Base-by-base conservation (phyloP, 116 monocot genomes). In the Iris pallida region DNA sequence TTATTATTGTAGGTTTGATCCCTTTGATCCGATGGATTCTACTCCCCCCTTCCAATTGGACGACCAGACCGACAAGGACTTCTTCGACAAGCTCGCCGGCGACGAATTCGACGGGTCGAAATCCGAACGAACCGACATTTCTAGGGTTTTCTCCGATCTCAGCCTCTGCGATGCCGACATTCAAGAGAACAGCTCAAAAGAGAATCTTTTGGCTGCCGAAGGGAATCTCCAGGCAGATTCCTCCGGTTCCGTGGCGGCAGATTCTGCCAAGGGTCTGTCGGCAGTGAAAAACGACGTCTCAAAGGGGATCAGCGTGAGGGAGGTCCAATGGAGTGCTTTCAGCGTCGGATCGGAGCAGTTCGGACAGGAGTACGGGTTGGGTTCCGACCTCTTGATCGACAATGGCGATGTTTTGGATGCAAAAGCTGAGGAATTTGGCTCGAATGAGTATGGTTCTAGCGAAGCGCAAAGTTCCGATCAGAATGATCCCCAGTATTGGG, bases 1-100 rank as follows among this genome's bases (percentile, higher is more conserved):
- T 46, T 45, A 8, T 47, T 10, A 8, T 51, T 2, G 2, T 47
- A 63, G 16, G 63, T 1, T 63, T 63, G 7, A 8, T 45, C 2
- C 9, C 43, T 63, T 63, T 63, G 63, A 17, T 16, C 9, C 7
- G 1, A 67, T 67, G 66, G 66, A 73, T n/a, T 4, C 71, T 60
- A 7, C 63, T 53, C 65, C 73, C 75, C 70, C 67, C 41, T 73
- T 79, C 51, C 74, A 61, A 64, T 18, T 78, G 57, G 90, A 90
- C 57, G 93, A 93, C 46, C 93, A 86, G 74, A 98, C 84, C 8
- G 90, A 99, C 53, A 90, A 88, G 86, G 93, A 99, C 75, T 99
- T 99, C 71, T 99, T 93, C 51, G 86, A 93, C 63, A 99, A 90
- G 78, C 80, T 93, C 20, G 90, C 90, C 3, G 79, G 87, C 30